These are phyloP conservation scores for Fusarium mundagurra DNA, from an alignment of 2,329 filamentous ascomycete genomes.

Conservation along the genomic window DNA sequence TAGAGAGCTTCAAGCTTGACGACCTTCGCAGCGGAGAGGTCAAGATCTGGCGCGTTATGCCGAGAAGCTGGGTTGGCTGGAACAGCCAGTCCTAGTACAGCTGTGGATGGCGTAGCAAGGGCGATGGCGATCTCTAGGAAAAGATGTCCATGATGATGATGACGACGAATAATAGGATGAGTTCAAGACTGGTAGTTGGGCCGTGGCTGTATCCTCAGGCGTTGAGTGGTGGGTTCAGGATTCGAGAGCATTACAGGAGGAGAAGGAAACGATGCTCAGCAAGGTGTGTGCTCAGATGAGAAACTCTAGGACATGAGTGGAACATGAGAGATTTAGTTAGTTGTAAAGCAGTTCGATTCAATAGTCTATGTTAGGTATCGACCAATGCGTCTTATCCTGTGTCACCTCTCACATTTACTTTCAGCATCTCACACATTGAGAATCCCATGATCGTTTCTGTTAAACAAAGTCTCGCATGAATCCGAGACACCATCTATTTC, in stretches of 20 bases:
- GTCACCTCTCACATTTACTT: not conserved
- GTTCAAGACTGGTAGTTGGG: conserved; percentile 10
- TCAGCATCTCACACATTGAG: not conserved
- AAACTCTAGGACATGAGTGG: conserved; percentile 14
- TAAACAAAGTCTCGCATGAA: conserved; percentile 3
- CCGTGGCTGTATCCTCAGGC: conserved; percentile 23
- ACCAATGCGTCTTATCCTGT: conserved; percentile 37
- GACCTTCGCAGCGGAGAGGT: conserved; percentile 94
- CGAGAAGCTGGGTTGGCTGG: conserved; percentile 92
- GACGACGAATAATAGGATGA: conserved; percentile 26
- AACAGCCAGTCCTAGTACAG: conserved; percentile 66
- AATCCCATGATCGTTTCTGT: conserved; percentile 10
- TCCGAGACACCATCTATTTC: conserved; percentile 6
- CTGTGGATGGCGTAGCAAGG: conserved; percentile 32
- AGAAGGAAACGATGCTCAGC: conserved; percentile 15
- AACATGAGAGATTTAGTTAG: conserved; percentile 38
- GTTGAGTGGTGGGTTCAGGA: conserved; percentile 24
- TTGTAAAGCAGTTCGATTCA: conserved; percentile 45
- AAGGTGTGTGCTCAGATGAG: conserved; percentile 11
- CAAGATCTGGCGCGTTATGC: conserved; percentile 96
- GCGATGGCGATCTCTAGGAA: conserved; percentile 6
- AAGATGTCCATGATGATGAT: conserved; percentile 27
- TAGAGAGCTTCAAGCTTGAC: conserved; percentile 93
- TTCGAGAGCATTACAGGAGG: conserved; percentile 16
- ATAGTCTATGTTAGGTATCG: conserved; percentile 43